Base-by-base conservation (phyloP, 176 grass and related monocot species). In the Musa schizocarpa region DNA sequence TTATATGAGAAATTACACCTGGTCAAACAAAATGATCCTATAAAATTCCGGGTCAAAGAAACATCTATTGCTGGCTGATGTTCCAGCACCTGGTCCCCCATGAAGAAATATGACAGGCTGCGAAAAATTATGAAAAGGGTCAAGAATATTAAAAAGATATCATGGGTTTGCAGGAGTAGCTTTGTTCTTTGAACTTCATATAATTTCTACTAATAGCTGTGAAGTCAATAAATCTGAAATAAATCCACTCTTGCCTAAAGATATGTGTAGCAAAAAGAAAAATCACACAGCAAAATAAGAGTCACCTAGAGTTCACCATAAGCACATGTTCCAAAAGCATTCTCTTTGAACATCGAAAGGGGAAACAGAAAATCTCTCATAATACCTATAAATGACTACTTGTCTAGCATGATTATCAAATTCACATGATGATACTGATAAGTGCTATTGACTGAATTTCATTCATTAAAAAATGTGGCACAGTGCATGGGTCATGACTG, bases 41-140 rank as follows among this genome's bases (percentile, higher is more conserved):
- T 94, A 99, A 71, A 89, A 99, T 63, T 86, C 77, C 2, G 88
- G 88, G 61, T 99, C 90, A 55, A 99, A 99, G 76, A 99, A 83
- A 61, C 69, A 72, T 29, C 95, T 88, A 73, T 94, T 94, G 51
- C 78, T 82, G 2, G 88, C 80, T 11, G 88, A 94, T 0, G 95
- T 94, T 80, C 95, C 88, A 76, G 84, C 88, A 26, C 90, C 90
- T 25, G 88, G 88, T 10, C 90, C 88, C 1, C 88, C 90, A 76
- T 98, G 95, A 72, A 98, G 84, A 80, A 99, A 94, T 13, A 99
- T 86, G 68, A 92, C 88, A 26, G 95, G 90, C 95, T 99, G 68
- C 64, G 26, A 48, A 63, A 52, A 80, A 63, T 25, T 59, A 59
- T 79, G 11, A 56, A 57, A 69, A 52, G 21, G 21, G 64, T 54